Conservation (phyloP, 371 early-diverging fungal species). For the Cokeromyces recurvatus region DNA sequence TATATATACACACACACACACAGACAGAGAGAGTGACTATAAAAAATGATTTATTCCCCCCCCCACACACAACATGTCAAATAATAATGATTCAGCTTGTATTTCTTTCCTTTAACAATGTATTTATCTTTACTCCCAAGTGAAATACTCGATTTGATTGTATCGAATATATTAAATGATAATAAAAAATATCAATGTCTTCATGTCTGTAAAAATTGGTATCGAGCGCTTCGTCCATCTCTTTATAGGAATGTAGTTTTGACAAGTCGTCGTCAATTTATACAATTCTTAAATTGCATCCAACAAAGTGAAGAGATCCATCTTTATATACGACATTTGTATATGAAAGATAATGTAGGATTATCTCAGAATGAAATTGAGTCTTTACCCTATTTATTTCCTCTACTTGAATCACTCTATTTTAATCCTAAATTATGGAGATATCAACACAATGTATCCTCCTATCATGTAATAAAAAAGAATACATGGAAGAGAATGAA, state of each 20-base stretch:
- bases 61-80: no score
- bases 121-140: not conserved
- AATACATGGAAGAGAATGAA: no score
- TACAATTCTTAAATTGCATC: not conserved
- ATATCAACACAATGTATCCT: not conserved
- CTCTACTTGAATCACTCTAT: constrained; percentile 1
- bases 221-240: not conserved
- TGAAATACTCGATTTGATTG: constrained; percentile 4
- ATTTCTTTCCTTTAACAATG: not conserved
- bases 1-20: no score
- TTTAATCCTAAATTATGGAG: constrained; percentile 4
- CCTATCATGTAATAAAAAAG: no score
- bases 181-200: not conserved
- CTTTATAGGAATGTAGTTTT: constrained; percentile 1
- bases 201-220: constrained; percentile 1
- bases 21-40: no score
- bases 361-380: constrained; percentile 7
- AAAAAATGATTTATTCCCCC: no score
- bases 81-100: no score
- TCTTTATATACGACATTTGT: constrained; percentile 2
- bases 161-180: not conserved
- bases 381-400: not conserved
- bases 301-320: not conserved
- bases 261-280: not conserved
- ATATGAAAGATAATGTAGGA: constrained; percentile 3